phyloP scores from a whole-genome alignment of 108 stramenopile genomes.

The Pseudonitzschia multiseries region DNA sequence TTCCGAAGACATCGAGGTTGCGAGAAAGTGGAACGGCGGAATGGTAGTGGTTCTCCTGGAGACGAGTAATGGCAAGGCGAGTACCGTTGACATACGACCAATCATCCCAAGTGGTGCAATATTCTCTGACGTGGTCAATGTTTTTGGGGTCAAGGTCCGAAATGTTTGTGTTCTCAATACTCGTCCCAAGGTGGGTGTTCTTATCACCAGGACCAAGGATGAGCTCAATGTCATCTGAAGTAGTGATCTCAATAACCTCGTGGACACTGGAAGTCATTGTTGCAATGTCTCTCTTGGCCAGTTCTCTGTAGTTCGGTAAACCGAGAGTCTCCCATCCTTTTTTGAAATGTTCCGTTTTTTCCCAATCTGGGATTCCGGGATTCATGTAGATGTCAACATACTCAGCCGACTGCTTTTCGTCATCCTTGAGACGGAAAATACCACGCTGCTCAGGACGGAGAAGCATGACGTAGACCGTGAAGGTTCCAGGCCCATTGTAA shows the following conservation, averaged over 20 bases:
- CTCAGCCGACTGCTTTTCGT: background rate
- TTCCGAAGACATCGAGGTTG: background rate
- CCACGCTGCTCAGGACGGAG: background rate
- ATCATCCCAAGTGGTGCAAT: background rate
- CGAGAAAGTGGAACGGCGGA: background rate
- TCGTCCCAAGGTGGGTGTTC: background rate
- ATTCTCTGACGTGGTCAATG: background rate
- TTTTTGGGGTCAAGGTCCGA: background rate
- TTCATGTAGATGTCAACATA: background rate
- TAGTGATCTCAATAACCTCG: background rate
- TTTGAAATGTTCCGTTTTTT: background rate
- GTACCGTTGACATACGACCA: background rate
- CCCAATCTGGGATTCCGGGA: background rate
- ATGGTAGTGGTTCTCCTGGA: background rate
- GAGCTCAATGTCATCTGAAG: background rate
- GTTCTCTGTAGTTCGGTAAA: background rate
- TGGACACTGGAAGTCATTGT: background rate
- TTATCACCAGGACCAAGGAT: background rate
- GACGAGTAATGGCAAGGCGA: background rate
- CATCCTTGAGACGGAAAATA: background rate
- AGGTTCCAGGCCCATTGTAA: background rate
- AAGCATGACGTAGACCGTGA: constrained; percentile 3
- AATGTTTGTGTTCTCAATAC: background rate
- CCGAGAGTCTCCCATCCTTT: background rate
- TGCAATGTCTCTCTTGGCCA: background rate